Conservation (phyloP, 1,284 basidiomycete genomes). For the Peniophora sp. region DNA sequence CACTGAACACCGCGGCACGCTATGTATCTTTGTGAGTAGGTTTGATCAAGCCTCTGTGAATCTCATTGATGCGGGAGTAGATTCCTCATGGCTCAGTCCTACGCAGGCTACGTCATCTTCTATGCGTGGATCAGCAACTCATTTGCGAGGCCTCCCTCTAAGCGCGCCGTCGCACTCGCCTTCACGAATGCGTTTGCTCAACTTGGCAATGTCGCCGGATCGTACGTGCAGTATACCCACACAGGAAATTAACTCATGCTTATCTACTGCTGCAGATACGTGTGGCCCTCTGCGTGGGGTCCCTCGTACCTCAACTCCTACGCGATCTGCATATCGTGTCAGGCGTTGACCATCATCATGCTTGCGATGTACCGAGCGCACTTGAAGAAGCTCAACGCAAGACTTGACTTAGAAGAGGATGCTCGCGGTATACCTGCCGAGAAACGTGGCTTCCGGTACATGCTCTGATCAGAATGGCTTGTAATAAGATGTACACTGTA, state of each 20-base stretch:
- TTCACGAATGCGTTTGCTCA: slow-evolving; percentile 65
- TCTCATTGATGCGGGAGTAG: slow-evolving; percentile 24
- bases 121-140: slow-evolving; percentile 67
- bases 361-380: slow-evolving; percentile 45
- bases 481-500: too few relatives aligned
- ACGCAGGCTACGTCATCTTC: slow-evolving; percentile 61
- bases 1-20: slow-evolving; percentile 56
- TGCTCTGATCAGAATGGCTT: slow-evolving; percentile 22
- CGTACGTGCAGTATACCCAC: slow-evolving; percentile 37
- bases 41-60: too few relatives aligned
- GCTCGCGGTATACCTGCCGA: slow-evolving; percentile 21
- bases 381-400: slow-evolving; percentile 36
- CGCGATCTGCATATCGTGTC: slow-evolving; percentile 44
- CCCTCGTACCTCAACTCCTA: slow-evolving; percentile 32
- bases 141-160: slow-evolving; percentile 58
- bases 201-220: slow-evolving; percentile 66
- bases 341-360: slow-evolving; percentile 42
- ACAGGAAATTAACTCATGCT: neutral
- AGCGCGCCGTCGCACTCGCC: slow-evolving; percentile 69
- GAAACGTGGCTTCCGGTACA: slow-evolving; percentile 36
- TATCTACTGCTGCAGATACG: slow-evolving; percentile 19
- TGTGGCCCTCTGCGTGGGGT: slow-evolving; percentile 33
- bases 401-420: slow-evolving; percentile 35
- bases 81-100: slow-evolving; percentile 70
- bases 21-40: slow-evolving; percentile 65